Base-by-base conservation (phyloP, 1,284 basidiomycete species). In the Dichomitus squalens region DNA sequence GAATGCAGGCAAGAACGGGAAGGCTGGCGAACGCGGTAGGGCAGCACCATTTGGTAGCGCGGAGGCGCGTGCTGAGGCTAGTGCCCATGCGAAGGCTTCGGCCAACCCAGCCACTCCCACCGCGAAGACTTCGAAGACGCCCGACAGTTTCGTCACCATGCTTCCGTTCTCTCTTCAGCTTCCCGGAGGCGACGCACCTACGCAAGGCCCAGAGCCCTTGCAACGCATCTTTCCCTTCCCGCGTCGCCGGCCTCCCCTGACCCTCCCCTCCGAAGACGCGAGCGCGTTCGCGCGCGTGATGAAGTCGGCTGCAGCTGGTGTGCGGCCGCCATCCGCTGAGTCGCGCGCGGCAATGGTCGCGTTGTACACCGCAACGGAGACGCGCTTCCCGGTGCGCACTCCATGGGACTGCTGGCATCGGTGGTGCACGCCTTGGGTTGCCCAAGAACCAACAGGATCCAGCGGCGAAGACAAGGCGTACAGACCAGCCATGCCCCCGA, bases 381-480 rank as follows among this genome's bases (percentile, higher is more conserved):
- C 60, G 44, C 58, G 57, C 7, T 64, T 58, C 31, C 56, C 60
- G 0, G 53, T 59, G 41, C 58, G 64, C 31, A 58, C 58, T 2
- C 31, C 60, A 5, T 66, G 64, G 64, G 64, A 66, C 50, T 63
- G 60, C 53, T 66, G 64, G 64, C 64, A 66, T 39, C 64, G 64
- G 8, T 66, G 64, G 64, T 58, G 59, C 49, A 64, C 63, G 20
- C 63, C 64, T 12, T 63, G 59, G 56, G 46, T 62, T 18, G 56
- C 53, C n/a, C 58, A 53, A 38, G 56, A 49, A 11, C n/a, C n/a
- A n/a, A n/a, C n/a, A n/a, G n/a, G n/a, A n/a, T n/a, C n/a, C n/a
- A n/a, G n/a, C n/a, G 29, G 29, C 29, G 29, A 31, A 31, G 29
- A 11, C 29, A 11, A 31, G 29, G 29, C n/a, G n/a, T n/a, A 11